Conservation (phyloP, 305 asterid species). For the Coffea humblotiana region DNA sequence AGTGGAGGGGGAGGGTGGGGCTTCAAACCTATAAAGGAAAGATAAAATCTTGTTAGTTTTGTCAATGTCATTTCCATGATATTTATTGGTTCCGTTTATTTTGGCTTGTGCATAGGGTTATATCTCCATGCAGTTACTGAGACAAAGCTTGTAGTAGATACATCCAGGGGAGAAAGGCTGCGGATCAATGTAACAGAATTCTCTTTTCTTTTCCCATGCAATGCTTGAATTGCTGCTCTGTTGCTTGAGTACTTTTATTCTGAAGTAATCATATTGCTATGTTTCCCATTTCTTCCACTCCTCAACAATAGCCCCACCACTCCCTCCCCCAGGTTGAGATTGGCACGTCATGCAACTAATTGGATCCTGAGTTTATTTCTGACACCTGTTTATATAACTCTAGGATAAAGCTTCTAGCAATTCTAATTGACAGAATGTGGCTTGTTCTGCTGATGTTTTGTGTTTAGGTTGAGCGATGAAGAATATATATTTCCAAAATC, state of each 20-base stretch:
- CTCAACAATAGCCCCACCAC: too few species aligned
- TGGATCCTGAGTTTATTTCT: background rate
- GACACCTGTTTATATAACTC: background rate
- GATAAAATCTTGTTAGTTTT: background rate
- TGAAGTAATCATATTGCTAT: background rate
- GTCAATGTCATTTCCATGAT: background rate
- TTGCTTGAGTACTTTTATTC: background rate
- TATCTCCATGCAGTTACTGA: slow-evolving; percentile 80
- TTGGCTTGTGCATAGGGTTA: slow-evolving; percentile 51
- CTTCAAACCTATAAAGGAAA: background rate
- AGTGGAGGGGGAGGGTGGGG: background rate
- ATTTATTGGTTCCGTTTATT: background rate
- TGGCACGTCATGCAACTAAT: background rate
- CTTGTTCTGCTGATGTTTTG: background rate
- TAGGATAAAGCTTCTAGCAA: background rate
- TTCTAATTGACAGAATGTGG: slow-evolving; percentile 4
- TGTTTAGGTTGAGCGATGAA: background rate
- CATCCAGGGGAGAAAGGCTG: slow-evolving; percentile 96
- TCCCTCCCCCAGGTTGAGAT: too few species aligned
- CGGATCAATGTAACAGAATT: slow-evolving; percentile 67
- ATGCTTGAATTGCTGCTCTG: background rate
- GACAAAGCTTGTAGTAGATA: slow-evolving; percentile 84
- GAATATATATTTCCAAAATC: background rate
- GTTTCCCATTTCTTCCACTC: background rate
- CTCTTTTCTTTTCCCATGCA: slow-evolving; percentile 8